Evolutionary conservation across 2,329 filamentous ascomycete genomes (phyloP).

Genomic region (Penicillium concentricum): DNA sequence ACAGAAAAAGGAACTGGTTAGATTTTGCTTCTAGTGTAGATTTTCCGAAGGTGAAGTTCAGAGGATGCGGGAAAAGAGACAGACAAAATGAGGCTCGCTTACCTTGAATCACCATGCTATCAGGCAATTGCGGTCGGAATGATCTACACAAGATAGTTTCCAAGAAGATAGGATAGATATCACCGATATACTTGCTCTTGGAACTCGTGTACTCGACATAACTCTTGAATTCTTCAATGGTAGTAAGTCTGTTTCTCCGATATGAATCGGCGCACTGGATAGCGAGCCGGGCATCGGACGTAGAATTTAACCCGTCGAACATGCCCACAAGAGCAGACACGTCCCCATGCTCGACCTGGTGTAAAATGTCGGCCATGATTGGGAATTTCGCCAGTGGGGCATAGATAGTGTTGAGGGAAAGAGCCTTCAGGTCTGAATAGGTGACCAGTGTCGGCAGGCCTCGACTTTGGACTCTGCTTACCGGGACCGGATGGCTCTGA

Average conservation of each 20-base stretch:
- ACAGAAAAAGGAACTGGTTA: conserved; percentile 2
- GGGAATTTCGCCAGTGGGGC: conserved; percentile 46
- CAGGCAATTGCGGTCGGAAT: conserved; percentile 14
- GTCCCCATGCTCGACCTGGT: conserved; percentile 18
- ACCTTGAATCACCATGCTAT: conserved; percentile 17
- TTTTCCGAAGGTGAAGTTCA: background rate
- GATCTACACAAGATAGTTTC: conserved; percentile 15
- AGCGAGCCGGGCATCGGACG: conserved; percentile 15
- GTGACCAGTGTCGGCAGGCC: conserved; percentile 51
- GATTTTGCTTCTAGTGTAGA: background rate
- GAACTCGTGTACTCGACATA: conserved; percentile 33
- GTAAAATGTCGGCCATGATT: conserved; percentile 45
- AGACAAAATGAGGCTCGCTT: background rate
- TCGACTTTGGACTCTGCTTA: conserved; percentile 28
- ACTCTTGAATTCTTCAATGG: conserved; percentile 37
- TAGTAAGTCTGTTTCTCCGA: conserved; percentile 33
- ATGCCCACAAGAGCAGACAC: conserved; percentile 11
- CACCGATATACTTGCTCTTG: conserved; percentile 36
- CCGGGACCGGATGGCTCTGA: conserved; percentile 31
- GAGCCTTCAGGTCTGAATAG: conserved; percentile 48
- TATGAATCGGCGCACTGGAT: conserved; percentile 18
- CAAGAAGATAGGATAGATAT: conserved; percentile 39
- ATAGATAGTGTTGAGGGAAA: conserved; percentile 49
- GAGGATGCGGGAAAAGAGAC: background rate
- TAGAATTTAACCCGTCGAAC: conserved; percentile 11